Conservation (phyloP, 164 flowering plant genomes). For the Liriodendron chinense region DNA sequence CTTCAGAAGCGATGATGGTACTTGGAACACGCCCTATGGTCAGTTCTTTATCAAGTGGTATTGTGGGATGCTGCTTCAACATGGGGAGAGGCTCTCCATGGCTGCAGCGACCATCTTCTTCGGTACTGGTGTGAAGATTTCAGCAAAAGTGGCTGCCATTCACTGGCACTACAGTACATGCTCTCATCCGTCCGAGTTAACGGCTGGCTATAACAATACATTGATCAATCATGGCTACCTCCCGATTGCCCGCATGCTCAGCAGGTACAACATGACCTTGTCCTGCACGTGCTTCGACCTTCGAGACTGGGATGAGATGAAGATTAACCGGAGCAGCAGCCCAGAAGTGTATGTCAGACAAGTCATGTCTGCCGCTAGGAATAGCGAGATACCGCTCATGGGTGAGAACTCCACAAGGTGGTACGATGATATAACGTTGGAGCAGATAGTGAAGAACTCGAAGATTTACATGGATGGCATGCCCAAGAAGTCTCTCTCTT, state of each 20-base stretch:
- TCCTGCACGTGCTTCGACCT: conserved; percentile 53
- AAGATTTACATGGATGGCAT: conserved; percentile 41
- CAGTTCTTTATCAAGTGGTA: conserved; percentile 76
- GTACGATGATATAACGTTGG: conserved; percentile 43
- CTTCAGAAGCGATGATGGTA: conserved; percentile 40
- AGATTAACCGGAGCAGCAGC: conserved; percentile 31
- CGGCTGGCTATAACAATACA: conserved; percentile 70
- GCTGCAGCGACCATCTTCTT: conserved; percentile 50
- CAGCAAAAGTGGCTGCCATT: conserved; percentile 57
- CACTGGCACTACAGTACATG: conserved; percentile 56
- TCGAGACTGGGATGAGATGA: conserved; percentile 44
- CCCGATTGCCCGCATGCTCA: conserved; percentile 59
- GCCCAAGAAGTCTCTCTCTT: conserved; percentile 38
- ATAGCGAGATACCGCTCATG: conserved; percentile 37
- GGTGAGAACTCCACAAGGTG: conserved; percentile 45
- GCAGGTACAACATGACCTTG: conserved; percentile 46
- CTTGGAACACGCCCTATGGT: conserved; percentile 61
- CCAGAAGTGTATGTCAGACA: conserved; percentile 59
- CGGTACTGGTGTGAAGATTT: conserved; percentile 37
- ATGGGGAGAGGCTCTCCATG: conserved; percentile 58
- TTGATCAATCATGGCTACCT: conserved; percentile 54
- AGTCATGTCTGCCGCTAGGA: conserved; percentile 40
- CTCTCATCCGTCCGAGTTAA: conserved; percentile 63
- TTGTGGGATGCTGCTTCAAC: conserved; percentile 56
- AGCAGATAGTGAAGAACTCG: conserved; percentile 50